Evolutionary conservation across 495 filamentous ascomycete species (phyloP).

Genomic region (Trichoderma asperelloides): DNA sequence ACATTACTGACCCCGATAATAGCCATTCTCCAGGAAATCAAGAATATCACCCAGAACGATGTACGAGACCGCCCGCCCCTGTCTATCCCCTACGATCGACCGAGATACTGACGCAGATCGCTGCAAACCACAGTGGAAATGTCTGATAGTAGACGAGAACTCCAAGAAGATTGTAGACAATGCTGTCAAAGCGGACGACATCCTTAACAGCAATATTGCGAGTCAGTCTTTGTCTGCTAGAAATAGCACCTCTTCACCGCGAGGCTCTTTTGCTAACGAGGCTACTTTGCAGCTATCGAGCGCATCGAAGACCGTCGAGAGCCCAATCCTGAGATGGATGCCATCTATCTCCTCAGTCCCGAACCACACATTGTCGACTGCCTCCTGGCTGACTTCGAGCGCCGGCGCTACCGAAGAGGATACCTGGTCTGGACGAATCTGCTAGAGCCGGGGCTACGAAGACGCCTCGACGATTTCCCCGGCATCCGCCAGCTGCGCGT

Average conservation of each 20-base stretch:
- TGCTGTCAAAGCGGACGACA: constrained; percentile 86
- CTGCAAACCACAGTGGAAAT: constrained; percentile 68
- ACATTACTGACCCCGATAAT: neutral
- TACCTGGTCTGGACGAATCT: constrained; percentile 76
- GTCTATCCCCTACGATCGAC: neutral
- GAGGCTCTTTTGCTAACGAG: constrained; percentile 17
- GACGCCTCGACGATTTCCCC: constrained; percentile 31
- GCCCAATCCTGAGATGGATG: constrained; percentile 80
- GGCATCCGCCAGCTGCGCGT: constrained; percentile 63
- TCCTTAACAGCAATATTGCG: constrained; percentile 88
- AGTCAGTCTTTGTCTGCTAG: constrained; percentile 47
- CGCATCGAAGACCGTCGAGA: constrained; percentile 76
- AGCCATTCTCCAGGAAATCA: constrained; percentile 48
- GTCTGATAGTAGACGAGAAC: constrained; percentile 74
- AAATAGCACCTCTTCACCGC: neutral
- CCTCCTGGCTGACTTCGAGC: constrained; percentile 82
- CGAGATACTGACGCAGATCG: neutral
- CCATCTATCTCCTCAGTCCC: constrained; percentile 82
- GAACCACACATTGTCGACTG: constrained; percentile 84
- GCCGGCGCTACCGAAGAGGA: constrained; percentile 61
- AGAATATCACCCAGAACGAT: constrained; percentile 44
- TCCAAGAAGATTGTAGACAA: constrained; percentile 77
- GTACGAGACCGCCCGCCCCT: constrained; percentile 27
- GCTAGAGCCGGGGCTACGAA: constrained; percentile 30
- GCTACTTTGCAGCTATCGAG: constrained; percentile 62